Evolutionary conservation across 73 alveolate species (phyloP).

Genomic region (Halteria grandinella): DNA sequence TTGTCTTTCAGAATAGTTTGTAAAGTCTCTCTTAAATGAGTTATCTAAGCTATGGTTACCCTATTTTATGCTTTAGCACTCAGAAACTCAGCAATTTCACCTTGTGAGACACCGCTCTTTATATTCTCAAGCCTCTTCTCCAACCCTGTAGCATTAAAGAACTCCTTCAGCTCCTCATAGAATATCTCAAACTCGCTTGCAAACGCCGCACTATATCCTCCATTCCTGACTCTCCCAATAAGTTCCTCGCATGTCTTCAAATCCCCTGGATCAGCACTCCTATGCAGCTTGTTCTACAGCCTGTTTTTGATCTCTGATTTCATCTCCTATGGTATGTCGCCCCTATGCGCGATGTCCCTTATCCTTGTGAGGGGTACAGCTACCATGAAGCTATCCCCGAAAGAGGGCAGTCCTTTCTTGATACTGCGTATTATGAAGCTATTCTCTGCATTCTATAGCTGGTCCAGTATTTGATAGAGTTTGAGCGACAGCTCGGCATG

Average conservation of each 20-base stretch:
- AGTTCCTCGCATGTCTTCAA: constrained; percentile 85
- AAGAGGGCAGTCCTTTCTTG: constrained; percentile 86
- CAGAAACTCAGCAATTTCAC: constrained; percentile 21
- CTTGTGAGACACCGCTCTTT: background rate
- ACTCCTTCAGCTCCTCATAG: constrained; percentile 89
- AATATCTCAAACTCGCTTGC: constrained; percentile 80
- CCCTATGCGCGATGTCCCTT: constrained; percentile 96
- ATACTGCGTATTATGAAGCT: constrained; percentile 78
- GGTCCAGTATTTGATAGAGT: constrained; percentile 71
- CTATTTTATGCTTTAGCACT: background rate
- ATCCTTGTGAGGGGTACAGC: constrained; percentile 94
- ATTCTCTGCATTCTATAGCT: constrained; percentile 66
- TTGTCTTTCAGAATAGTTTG: background rate
- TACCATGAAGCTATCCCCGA: constrained; percentile 86
- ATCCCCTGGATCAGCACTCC: constrained; percentile 96
- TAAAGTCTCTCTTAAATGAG: constrained; percentile 10
- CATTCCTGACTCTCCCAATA: constrained; percentile 82
- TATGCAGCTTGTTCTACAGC: constrained; percentile 93
- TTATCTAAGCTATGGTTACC: background rate
- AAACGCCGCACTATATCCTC: constrained; percentile 83
- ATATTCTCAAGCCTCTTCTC: constrained; percentile 65
- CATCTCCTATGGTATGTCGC: constrained; percentile 90
- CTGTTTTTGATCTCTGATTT: constrained; percentile 84
- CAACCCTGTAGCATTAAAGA: constrained; percentile 87
- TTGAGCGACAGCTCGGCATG: constrained; percentile 86